Evolutionary conservation across 306 rosid species (phyloP), one percentile per base, ranked within the genome.

Genomic region (Corylus heterophylla): DNA sequence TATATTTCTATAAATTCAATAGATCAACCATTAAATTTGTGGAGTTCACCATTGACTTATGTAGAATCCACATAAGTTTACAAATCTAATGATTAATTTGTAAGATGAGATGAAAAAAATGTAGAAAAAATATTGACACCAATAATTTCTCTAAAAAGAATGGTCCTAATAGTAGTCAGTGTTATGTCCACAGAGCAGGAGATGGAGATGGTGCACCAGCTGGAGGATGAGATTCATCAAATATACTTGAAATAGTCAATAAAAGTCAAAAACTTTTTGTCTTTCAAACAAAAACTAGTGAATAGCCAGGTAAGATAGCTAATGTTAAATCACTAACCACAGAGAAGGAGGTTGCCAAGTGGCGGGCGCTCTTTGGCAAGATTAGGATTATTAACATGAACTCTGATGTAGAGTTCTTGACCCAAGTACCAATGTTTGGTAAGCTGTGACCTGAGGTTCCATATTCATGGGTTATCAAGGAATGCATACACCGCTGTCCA

Each of bases 391-490:
- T 78, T 54, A 82, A 90, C 91, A 70, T 77, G 71, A 73, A 92
- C 94, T 64, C 94, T 86, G 0, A 92, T 80, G 73, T 92, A 90
- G 18, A 94, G 88, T 79, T 94, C 94, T 78, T 92, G 82, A 63
- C 97, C 97, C 54, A 90, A 81, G 64, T 80, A 92, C 97, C 97
- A 92, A 42, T 58, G 82, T 79, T 83, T 80, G 85, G 90, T 79
- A 12, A 82, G 81, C 67, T 92, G 94, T 72, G 98, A 92, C 73
- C 97, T 90, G 69, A 94, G 74, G 71, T 92, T 92, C 97, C 97
- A 94, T 90, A 91, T 94, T 84, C 97, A 93, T 0, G 95, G 94
- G 75, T 92, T 92, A 81, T 94, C 97, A 29, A 94, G 92, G 79
- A 79, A 91, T 77, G 89, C 91, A 83, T 92, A 94, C 50, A 92